Evolutionary conservation across 2,329 filamentous ascomycete genomes (phyloP).

Genomic region (Capronia epimyces): DNA sequence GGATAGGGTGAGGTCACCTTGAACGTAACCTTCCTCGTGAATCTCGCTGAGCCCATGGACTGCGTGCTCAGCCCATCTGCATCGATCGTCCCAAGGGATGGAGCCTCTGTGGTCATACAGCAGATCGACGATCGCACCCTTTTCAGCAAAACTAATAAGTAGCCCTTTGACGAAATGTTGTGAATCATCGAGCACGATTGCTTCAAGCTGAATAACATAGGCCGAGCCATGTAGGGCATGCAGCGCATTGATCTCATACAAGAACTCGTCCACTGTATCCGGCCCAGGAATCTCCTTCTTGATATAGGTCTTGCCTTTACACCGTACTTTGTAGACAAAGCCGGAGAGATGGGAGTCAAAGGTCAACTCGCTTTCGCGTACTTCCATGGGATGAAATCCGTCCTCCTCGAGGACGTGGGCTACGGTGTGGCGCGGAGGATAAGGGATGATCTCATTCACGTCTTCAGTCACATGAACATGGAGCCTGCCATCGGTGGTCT

Average conservation of each 20-base stretch:
- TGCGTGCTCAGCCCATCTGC: constrained; percentile 88
- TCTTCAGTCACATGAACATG: constrained; percentile 99
- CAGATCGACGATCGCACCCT: constrained; percentile 83
- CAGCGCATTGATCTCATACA: constrained; percentile 97
- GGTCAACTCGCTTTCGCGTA: constrained; percentile 67
- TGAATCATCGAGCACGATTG: constrained; percentile 76
- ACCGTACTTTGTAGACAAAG: constrained; percentile 88
- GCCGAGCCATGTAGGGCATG: constrained; percentile 65
- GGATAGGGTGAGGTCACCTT: constrained; percentile 93
- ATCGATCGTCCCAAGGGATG: constrained; percentile 65
- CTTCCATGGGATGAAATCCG: constrained; percentile 46
- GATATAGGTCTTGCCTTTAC: constrained; percentile 66
- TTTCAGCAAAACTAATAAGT: constrained; percentile 78
- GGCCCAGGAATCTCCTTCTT: constrained; percentile 98
- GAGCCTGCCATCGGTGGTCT: constrained; percentile 79
- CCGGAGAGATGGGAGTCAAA: constrained; percentile 94
- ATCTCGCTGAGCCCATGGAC: constrained; percentile 84
- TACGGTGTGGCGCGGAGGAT: constrained; percentile 67
- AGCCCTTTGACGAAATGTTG: constrained; percentile 74
- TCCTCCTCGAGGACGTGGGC: constrained; percentile 55
- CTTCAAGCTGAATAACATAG: constrained; percentile 80
- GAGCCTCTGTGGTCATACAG: constrained; percentile 69
- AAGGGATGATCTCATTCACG: constrained; percentile 86
- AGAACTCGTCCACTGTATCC: constrained; percentile 90
- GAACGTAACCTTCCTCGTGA: constrained; percentile 92